Evolutionary conservation across 2,329 filamentous ascomycete genomes (phyloP).

Genomic region (Bipolaris gigantea): DNA sequence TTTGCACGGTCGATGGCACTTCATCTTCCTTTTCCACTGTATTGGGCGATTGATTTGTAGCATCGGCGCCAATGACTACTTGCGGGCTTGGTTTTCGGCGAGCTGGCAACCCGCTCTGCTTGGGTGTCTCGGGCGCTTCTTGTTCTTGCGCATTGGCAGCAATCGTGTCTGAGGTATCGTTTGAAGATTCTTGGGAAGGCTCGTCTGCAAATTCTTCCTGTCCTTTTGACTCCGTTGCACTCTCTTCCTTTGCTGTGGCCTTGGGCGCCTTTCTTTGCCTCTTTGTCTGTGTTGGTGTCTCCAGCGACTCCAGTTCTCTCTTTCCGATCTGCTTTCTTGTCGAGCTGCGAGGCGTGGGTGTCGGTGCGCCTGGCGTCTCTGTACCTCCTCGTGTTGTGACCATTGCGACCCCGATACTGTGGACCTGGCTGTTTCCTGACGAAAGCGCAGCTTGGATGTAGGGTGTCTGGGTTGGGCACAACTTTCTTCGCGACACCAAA

Average conservation of each 20-base stretch:
- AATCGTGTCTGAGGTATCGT: slow-evolving; percentile 17
- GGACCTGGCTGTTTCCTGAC: slow-evolving; percentile 8
- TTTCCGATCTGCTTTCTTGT: slow-evolving; percentile 30
- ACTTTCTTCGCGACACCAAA: slow-evolving; percentile 25
- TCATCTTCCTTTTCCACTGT: slow-evolving; percentile 15
- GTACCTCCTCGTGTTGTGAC: slow-evolving; percentile 42
- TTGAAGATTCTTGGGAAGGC: slow-evolving; percentile 13
- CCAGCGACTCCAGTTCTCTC: slow-evolving; percentile 33
- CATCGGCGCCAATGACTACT: slow-evolving; percentile 24
- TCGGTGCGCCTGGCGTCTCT: slow-evolving; percentile 27
- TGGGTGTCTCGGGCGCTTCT: slow-evolving; percentile 9
- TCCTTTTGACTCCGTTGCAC: not conserved
- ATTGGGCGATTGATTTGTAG: slow-evolving; percentile 13
- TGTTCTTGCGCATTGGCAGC: slow-evolving; percentile 11
- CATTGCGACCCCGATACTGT: slow-evolving; percentile 27
- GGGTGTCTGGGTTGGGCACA: slow-evolving; percentile 11
- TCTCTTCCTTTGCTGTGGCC: slow-evolving; percentile 15
- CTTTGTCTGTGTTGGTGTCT: slow-evolving; percentile 35
- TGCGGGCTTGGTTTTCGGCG: slow-evolving; percentile 29
- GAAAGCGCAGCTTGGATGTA: slow-evolving; percentile 32
- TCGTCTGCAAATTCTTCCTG: slow-evolving; percentile 6
- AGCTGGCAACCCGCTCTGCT: slow-evolving; percentile 16
- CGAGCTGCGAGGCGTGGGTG: slow-evolving; percentile 31
- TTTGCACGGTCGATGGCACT: slow-evolving; percentile 19
- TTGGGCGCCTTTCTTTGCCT: slow-evolving; percentile 29